Evolutionary conservation across 106 monocot species (phyloP).

Genomic region (Posidonia australis): DNA sequence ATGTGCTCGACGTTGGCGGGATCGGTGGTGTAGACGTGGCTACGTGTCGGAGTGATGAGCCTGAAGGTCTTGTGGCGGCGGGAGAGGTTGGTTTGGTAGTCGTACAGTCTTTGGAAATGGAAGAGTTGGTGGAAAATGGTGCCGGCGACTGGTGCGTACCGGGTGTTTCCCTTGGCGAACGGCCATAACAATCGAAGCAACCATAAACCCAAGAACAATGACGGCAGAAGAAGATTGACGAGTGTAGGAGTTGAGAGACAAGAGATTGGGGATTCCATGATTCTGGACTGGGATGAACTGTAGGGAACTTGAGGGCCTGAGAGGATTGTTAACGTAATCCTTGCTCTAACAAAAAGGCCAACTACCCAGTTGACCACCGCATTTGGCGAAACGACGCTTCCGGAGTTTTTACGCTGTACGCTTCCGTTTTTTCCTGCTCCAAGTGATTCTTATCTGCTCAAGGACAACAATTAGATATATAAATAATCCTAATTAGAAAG

Average conservation of each 20-base stretch:
- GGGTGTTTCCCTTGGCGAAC: not conserved
- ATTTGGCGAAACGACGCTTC: too few relatives aligned
- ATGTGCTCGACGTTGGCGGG: constrained; percentile 22
- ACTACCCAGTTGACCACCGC: too few relatives aligned
- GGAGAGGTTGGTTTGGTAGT: constrained; percentile 14
- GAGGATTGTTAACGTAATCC: too few relatives aligned
- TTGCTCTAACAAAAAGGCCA: too few relatives aligned
- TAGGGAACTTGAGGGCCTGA: too few relatives aligned
- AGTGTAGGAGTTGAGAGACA: not conserved
- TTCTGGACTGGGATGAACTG: not conserved
- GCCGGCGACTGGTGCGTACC: constrained; percentile 6
- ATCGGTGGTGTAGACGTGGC: constrained; percentile 10
- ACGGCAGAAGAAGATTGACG: not conserved
- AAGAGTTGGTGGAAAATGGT: constrained; percentile 8
- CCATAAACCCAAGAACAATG: not conserved
- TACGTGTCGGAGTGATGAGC: not conserved
- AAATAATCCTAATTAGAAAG: too few relatives aligned
- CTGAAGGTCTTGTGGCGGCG: constrained; percentile 17
- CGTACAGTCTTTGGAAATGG: not conserved
- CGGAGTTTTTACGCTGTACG: too few relatives aligned
- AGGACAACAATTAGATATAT: too few relatives aligned
- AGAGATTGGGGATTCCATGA: not conserved
- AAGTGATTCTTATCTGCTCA: too few relatives aligned
- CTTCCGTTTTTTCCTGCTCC: too few relatives aligned
- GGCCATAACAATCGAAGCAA: not conserved